Base-by-base conservation (phyloP, 257 asterid genomes). In the Cynanchum wilfordii region DNA sequence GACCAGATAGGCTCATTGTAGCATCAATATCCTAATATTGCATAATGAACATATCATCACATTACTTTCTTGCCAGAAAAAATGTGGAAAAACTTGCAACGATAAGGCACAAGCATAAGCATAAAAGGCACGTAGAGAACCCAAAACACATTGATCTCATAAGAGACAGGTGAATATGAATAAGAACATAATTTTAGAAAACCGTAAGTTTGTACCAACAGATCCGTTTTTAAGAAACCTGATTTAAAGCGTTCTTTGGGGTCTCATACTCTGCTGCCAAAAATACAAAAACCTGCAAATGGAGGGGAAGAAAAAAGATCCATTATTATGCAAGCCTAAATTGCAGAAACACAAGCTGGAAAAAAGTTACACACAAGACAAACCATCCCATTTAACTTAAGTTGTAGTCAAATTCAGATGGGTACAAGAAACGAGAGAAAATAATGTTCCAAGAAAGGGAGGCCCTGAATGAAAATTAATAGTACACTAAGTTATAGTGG, bases 201-300 rank as follows among this genome's bases (percentile, higher is more conserved):
- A 60, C 11, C 22, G 33, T 58, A 9, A 49, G 8, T 59, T 42
- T 38, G 12, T 27, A 66, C 42, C 22, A 27, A 70, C 27, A 54
- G 19, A 58, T 63, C 24, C 29, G 17, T 60, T 54, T 73, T 29
- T 78, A 69, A 38, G 54, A 17, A 57, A 89, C 98, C 99, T 92
- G 98, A 82, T 95, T 95, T 33, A 95, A 80, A 5, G 86, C 75
- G 68, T 92, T 92, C 83, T 92, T 90, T 15, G 92, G 87, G 68
- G 98, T 95, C 81, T 73, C 87, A 74, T 95, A 95, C 81, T 95
- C 99, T 7, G 99, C 99, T 19, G 99, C 91, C 82, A 95, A 78
- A 80, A 95, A 95, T 72, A 92, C 99, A 76, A 95, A 95, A 71
- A 95, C 97, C 99, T 95, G 88, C 73, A 84, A 80, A 77, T 25